Base-by-base conservation (phyloP, 2,329 filamentous ascomycete genomes). In the Berkeleyomyces rouxiae region DNA sequence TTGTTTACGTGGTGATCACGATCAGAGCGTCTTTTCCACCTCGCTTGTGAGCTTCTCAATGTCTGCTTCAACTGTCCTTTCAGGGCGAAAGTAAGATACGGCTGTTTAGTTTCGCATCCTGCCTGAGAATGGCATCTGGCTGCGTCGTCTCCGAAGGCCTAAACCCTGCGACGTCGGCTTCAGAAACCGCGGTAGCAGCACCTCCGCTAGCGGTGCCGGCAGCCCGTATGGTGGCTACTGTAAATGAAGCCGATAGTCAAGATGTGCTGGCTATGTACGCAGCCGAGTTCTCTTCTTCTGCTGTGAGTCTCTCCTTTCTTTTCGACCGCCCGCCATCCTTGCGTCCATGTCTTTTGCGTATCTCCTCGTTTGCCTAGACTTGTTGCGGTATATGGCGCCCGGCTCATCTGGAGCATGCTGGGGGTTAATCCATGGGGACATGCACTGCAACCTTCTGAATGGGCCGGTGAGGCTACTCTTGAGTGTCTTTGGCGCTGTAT, bases 211-310 rank as follows among this genome's bases (percentile, higher is more conserved):
- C 11, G 1, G 3, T n/a, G 9, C 11, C 43, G 11, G 23, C 58
- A 59, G 10, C 23, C 58, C 44, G 16, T 47, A 31, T 42, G 5
- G 33, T 51, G 47, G 31, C 58, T 16, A 7, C 39, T 47, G 43
- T 31, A 37, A 44, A 37, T 47, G 61, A 62, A 23, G 58, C 51
- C 4, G 62, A 64, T 57, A 64, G 62, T 23, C 62, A 64, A 60
- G 62, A 57, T 39, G 59, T 64, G 6, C 51, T 64, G 47, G 62
- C 49, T 6, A 60, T 57, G 16, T 64, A 64, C 42, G 49, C 59
- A 37, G 59, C 62, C 7, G 62, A 64, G 44, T 64, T 64, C 53
- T 64, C 62, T 9, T 57, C 51, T 42, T 61, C 58, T 4, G 44
- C 31, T 33, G 62, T 61, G 9, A 64, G 59, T 59, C 51, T 55